A percentile compares a stretch with the other conserved stretches of the same genome.
phyloP scores from a whole-genome alignment of 1,139 yeast species.

The Pichia sp. region DNA sequence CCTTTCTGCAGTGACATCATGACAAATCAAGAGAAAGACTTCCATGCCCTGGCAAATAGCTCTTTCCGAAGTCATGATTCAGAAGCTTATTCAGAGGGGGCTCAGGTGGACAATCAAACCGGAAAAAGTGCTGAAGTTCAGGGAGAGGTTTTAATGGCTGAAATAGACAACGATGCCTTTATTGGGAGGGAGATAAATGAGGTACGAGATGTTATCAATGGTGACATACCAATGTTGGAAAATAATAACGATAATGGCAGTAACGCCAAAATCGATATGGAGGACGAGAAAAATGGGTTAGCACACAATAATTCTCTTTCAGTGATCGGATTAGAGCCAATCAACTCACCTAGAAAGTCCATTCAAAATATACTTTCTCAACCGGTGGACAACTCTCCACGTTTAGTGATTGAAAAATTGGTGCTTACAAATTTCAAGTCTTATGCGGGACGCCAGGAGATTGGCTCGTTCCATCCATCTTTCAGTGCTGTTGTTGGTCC shows the following conservation, averaged over 20 bases:
- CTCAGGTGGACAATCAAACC: slow-evolving; percentile 5
- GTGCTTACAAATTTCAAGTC: slow-evolving; percentile 87
- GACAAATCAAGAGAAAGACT: neutral
- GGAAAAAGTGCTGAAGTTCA: neutral
- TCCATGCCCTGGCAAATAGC: slow-evolving; percentile 10
- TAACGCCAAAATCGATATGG: neutral
- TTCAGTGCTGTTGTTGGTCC: slow-evolving; percentile 99
- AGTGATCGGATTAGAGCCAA: slow-evolving; percentile 18
- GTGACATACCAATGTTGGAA: neutral
- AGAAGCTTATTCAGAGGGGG: slow-evolving; percentile 3
- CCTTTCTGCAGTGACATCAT: neutral
- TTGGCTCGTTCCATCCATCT: slow-evolving; percentile 92
- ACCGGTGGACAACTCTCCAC: slow-evolving; percentile 22
- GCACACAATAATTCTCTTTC: slow-evolving; percentile 6
- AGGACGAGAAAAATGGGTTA: neutral
- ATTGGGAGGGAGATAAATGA: too few species aligned
- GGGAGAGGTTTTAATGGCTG: neutral
- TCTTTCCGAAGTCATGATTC: slow-evolving; percentile 5
- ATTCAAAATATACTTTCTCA: slow-evolving; percentile 6
- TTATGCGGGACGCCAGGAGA: slow-evolving; percentile 88
- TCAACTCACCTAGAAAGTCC: slow-evolving; percentile 14
- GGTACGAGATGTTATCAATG: neutral
- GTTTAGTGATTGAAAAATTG: slow-evolving; percentile 71
- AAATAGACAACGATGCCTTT: neutral
- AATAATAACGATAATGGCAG: neutral